Percentiles rank a stretch among this genome's conserved stretches.
Evolutionary conservation across 345 rosid species (phyloP).

Genomic region (Laguncularia racemosa): DNA sequence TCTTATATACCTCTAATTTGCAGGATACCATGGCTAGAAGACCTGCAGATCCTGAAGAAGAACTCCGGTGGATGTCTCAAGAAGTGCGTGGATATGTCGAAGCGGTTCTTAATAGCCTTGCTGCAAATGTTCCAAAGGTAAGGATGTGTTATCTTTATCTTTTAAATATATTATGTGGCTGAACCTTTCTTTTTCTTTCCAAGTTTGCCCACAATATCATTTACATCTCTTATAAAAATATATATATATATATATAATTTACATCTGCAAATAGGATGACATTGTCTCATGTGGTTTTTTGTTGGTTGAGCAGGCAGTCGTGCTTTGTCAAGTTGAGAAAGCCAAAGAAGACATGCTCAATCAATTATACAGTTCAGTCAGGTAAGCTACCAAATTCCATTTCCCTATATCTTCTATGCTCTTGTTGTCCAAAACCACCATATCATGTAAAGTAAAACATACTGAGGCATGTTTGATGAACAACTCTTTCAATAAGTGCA

Average conservation of each 20-base stretch:
- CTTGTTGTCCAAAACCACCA: too few relatives aligned
- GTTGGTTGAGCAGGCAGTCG: conserved; percentile 69
- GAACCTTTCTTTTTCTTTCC: too few relatives aligned
- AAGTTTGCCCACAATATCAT: neutral
- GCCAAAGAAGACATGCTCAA: conserved; percentile 96
- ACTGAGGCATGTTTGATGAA: too few relatives aligned
- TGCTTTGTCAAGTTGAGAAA: conserved; percentile 97
- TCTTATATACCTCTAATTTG: neutral
- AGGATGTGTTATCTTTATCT: conserved; percentile 6
- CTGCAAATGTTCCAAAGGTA: conserved; percentile 91
- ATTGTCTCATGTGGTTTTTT: too few relatives aligned
- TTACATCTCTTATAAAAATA: too few relatives aligned
- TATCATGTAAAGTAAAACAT: too few relatives aligned
- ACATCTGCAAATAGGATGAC: neutral
- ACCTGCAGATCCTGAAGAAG: conserved; percentile 92
- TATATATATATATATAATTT: too few relatives aligned
- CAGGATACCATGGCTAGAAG: conserved; percentile 80
- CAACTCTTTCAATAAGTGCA: too few relatives aligned
- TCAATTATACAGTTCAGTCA: conserved; percentile 84
- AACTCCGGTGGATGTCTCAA: conserved; percentile 96
- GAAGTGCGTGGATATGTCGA: conserved; percentile 97
- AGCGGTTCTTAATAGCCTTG: conserved; percentile 90
- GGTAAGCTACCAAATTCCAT: conserved; percentile 28
- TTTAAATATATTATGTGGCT: too few relatives aligned
- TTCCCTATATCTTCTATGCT: too few relatives aligned